phyloP scores from a whole-genome alignment of 2,329 filamentous ascomycete genomes.

The Cladosporium sp. region DNA sequence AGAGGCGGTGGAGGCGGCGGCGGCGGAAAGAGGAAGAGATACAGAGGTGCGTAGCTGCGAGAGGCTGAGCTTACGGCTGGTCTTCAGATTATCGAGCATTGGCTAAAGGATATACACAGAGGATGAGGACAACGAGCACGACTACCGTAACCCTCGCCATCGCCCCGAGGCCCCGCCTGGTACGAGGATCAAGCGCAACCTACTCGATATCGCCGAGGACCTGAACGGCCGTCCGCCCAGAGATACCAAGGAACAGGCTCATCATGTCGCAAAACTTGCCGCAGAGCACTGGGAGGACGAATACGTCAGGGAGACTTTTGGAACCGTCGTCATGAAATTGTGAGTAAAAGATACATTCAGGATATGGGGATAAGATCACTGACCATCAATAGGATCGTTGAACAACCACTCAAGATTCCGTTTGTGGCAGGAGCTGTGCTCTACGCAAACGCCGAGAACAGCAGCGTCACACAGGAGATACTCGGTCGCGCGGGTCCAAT shows the following conservation, averaged over 20 bases:
- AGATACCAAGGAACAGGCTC: conserved; percentile 63
- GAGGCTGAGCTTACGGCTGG: background rate
- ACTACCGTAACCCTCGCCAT: conserved; percentile 71
- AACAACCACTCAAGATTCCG: conserved; percentile 97
- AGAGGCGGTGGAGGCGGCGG: conserved; percentile 11
- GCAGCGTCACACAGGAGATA: conserved; percentile 72
- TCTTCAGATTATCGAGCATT: background rate
- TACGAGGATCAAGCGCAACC: conserved; percentile 73
- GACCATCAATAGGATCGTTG: conserved; percentile 59
- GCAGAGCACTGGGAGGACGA: conserved; percentile 85
- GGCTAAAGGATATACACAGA: conserved; percentile 49
- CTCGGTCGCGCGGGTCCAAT: conserved; percentile 63
- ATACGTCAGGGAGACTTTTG: conserved; percentile 71
- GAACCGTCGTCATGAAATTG: conserved; percentile 74
- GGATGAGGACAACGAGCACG: conserved; percentile 76
- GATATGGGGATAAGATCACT: background rate
- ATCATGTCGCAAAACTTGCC: conserved; percentile 72
- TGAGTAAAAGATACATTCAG: conserved; percentile 39
- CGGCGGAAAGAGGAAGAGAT: conserved; percentile 19
- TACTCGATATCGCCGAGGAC: conserved; percentile 80
- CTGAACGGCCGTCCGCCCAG: conserved; percentile 69
- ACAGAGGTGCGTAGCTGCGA: conserved; percentile 7
- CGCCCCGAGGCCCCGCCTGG: conserved; percentile 67
- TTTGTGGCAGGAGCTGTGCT: conserved; percentile 85
- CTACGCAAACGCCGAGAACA: conserved; percentile 74